Base-by-base conservation (phyloP, 345 rosid species). In the Linum lewisii region DNA sequence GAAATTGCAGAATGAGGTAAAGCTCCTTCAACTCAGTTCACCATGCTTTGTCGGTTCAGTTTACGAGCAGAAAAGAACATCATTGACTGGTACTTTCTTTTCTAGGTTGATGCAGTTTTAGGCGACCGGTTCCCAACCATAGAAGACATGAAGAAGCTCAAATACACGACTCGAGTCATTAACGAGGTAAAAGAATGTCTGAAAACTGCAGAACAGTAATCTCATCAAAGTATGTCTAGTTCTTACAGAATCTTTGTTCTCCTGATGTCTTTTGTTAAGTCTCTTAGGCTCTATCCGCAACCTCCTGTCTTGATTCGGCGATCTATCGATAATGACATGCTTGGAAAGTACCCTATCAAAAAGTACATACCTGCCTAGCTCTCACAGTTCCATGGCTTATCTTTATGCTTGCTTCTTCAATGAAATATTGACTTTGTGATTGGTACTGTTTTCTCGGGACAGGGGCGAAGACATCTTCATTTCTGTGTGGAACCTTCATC, bases 271-370 rank as follows among this genome's bases (percentile, higher is more conserved):
- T 51, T 75, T 75, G 45, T 74, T 75, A 74, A 92, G 95, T 86
- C 95, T 51, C 63, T 92, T 78, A 78, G 98, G 77, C 79, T 92
- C 60, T 92, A 88, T 69, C 98, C 98, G 49, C 98, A 92, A 65
- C 98, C 98, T 59, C 98, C 98, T 18, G 96, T 92, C 62, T 73
- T 92, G 54, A 92, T 92, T 57, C 96, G 96, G 6, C 95, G 98
- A 55, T 88, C 96, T 61, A 38, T 86, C 32, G 82, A 77, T 57
- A 71, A 72, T 23, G 98, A 92, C 70, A 57, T 73, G 54, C 96
- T 92, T 61, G 98, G 96, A 60, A 67, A 66, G 55, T 92, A 88
- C 76, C 98, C 84, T 0, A 86, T 88, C 60, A 82, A 74, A 73
- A 88, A 87, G 98, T 92, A 1, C 6, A 18, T 23, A 19, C 24